phyloP scores from a whole-genome alignment of 2,329 filamentous ascomycete genomes.

The Pseudocercospora crystallina region DNA sequence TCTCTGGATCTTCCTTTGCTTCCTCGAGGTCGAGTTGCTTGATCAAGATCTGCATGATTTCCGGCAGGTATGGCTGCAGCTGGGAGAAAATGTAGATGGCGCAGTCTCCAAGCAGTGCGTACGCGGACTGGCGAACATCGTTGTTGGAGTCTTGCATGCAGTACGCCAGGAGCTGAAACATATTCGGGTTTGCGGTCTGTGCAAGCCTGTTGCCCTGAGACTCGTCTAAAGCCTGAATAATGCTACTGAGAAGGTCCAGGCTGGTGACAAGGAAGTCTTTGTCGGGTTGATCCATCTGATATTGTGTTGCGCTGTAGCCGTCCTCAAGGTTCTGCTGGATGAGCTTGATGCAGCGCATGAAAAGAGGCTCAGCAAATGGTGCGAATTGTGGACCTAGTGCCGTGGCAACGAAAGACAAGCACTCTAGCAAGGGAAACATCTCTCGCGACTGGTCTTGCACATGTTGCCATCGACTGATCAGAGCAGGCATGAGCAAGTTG shows the following conservation, averaged over 20 bases:
- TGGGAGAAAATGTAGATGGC: conserved; percentile 88
- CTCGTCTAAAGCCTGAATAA: conserved; percentile 82
- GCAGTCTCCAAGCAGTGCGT: conserved; percentile 90
- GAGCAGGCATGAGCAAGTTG: conserved; percentile 83
- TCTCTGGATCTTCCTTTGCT: conserved; percentile 77
- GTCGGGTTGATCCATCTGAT: conserved; percentile 73
- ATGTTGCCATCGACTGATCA: conserved; percentile 84
- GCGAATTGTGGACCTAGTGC: conserved; percentile 80
- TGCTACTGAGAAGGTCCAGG: conserved; percentile 85
- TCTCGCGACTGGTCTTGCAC: conserved; percentile 87
- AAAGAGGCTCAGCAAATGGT: conserved; percentile 81
- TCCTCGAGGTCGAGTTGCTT: conserved; percentile 74
- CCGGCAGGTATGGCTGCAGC: conserved; percentile 70
- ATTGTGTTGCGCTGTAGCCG: conserved; percentile 68
- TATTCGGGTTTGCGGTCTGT: conserved; percentile 70
- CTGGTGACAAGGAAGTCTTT: conserved; percentile 97
- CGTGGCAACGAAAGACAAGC: conserved; percentile 87
- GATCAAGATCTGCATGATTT: conserved; percentile 77
- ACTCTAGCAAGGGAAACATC: conserved; percentile 93
- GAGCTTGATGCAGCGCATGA: conserved; percentile 82
- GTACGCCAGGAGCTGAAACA: conserved; percentile 86
- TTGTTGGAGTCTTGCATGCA: conserved; percentile 91
- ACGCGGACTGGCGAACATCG: conserved; percentile 93
- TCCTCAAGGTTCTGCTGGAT: conserved; percentile 90
- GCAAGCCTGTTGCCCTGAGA: conserved; percentile 75